Evolutionary conservation across 75 land plant species (phyloP).

Genomic region (Adiantum capillusveneris): DNA sequence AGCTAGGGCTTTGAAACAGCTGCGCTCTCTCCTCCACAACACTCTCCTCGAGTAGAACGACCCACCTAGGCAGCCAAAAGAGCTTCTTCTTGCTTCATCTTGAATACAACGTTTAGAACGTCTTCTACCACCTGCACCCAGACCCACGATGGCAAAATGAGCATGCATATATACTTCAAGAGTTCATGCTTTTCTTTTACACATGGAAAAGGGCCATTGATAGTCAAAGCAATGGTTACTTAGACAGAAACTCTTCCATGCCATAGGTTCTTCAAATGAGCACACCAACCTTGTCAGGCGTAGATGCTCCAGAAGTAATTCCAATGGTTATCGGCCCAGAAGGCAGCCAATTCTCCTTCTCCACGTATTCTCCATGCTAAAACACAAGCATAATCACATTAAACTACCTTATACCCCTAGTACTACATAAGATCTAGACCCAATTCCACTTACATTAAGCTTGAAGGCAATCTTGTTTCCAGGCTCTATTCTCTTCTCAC

Average conservation of each 20-base stretch:
- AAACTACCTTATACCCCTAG: too few species aligned
- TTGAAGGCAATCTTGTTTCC: slow-evolving; percentile 74
- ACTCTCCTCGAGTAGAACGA: too few species aligned
- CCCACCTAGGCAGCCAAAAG: slow-evolving; percentile 3
- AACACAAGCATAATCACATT: too few species aligned
- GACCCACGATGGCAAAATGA: too few species aligned
- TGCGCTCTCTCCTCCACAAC: too few species aligned
- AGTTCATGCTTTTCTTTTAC: too few species aligned
- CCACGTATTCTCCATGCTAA: slow-evolving; percentile 87
- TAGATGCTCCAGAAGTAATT: slow-evolving; percentile 91
- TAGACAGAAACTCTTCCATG: too few species aligned
- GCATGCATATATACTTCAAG: too few species aligned
- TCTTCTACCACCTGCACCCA: slow-evolving; percentile 48
- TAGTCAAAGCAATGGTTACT: too few species aligned
- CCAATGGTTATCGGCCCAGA: slow-evolving; percentile 80
- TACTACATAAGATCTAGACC: too few species aligned
- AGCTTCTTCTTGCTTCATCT: slow-evolving; percentile 33
- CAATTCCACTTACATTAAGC: slow-evolving; percentile 48
- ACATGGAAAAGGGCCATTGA: too few species aligned
- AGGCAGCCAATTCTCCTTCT: slow-evolving; percentile 86
- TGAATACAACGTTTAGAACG: slow-evolving; percentile 28
- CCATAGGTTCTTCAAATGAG: background rate
- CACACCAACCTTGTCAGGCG: slow-evolving; percentile 81
- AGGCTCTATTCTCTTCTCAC: slow-evolving; percentile 81
- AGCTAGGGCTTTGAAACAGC: too few species aligned